phyloP scores from a whole-genome alignment of 2,329 filamentous ascomycete species.

The Phyllosticta citribraziliensis region DNA sequence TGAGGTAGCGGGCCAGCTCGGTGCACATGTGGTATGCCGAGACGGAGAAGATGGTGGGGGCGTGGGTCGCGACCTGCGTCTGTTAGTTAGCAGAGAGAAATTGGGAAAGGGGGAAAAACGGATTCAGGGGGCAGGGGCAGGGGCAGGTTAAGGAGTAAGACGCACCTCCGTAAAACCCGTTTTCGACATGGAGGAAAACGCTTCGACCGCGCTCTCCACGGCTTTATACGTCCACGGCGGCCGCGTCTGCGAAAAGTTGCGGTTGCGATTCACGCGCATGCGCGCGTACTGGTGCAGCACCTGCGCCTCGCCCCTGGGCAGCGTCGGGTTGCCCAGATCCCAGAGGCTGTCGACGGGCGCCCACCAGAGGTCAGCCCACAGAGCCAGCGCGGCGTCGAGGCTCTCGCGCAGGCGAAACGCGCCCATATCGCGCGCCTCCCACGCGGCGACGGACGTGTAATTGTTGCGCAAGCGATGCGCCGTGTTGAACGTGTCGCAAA shows the following conservation, averaged over 20 bases:
- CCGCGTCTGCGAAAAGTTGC: not conserved
- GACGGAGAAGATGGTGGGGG: not conserved
- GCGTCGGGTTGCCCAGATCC: not conserved
- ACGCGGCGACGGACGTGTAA: constrained; percentile 1
- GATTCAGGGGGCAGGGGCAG: too few relatives aligned
- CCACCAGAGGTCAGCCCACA: constrained; percentile 10
- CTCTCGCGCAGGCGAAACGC: not conserved
- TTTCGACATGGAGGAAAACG: constrained; percentile 5
- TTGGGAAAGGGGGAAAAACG: not conserved
- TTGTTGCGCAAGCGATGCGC: not conserved
- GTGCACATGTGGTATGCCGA: constrained; percentile 3
- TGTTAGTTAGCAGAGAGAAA: not conserved
- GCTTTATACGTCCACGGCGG: not conserved
- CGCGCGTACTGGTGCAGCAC: constrained; percentile 6
- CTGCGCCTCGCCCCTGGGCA: not conserved
- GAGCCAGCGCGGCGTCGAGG: not conserved
- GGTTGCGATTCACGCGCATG: not conserved
- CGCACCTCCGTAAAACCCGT: constrained; percentile 4
- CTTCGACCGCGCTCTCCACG: not conserved
- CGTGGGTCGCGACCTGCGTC: constrained; percentile 1
- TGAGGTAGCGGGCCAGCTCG: not conserved
- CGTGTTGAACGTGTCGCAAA: constrained; percentile 3
- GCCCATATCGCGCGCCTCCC: constrained; percentile 3
- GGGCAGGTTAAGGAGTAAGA: not conserved
- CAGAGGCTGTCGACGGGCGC: constrained; percentile 1